Evolutionary conservation across 768 basidiomycete species (phyloP).

Genomic region (Rhizopogon vulgaris): DNA sequence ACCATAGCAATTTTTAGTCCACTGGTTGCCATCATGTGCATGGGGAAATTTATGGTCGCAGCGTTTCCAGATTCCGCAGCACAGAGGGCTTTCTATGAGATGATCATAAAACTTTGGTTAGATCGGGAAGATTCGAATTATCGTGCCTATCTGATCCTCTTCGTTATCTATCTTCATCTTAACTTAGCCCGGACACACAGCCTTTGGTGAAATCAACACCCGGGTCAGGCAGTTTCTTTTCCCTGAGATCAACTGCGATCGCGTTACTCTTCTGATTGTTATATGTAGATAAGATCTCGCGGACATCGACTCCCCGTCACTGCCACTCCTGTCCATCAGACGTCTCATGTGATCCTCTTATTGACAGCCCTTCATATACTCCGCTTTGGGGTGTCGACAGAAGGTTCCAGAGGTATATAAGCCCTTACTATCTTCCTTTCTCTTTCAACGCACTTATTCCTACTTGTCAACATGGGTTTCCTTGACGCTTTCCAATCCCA

Average conservation of each 20-base stretch:
- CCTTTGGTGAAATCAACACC: background rate
- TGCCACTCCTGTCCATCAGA: background rate
- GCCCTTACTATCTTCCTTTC: background rate
- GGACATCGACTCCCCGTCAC: background rate
- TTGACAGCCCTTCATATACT: background rate
- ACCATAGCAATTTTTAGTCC: background rate
- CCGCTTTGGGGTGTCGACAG: background rate
- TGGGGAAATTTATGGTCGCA: background rate
- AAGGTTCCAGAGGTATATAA: constrained; percentile 2
- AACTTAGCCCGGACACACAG: constrained; percentile 2
- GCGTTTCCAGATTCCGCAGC: no score
- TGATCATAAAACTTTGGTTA: no score
- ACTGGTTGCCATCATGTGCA: background rate
- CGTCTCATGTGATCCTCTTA: background rate
- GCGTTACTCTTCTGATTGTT: background rate
- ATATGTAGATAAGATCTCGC: background rate
- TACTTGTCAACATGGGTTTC: constrained; percentile 3
- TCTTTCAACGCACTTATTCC: background rate
- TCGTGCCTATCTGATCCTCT: background rate
- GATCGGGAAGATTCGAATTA: no score
- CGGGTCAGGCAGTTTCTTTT: background rate
- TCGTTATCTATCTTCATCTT: background rate
- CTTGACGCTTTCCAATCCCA: background rate
- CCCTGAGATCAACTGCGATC: background rate
- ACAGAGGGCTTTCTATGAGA: no score